phyloP scores from a whole-genome alignment of 1,284 basidiomycete species.

The Ceratobasidium sp. region DNA sequence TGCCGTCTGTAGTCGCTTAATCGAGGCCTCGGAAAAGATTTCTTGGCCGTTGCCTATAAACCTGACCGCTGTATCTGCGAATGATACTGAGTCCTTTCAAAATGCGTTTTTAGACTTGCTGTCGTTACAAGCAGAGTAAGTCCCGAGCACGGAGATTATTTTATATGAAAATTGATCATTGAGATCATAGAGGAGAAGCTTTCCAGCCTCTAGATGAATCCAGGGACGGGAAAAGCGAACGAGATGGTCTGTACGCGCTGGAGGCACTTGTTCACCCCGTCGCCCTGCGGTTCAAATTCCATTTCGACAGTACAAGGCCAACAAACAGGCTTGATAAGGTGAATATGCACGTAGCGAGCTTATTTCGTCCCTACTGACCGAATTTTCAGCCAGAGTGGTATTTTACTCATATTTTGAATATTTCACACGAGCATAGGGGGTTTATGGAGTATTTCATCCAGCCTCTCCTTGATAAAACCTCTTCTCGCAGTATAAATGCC shows the following conservation, averaged over 20 bases:
- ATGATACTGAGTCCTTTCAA: conserved; percentile 74
- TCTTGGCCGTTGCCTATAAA: conserved; percentile 75
- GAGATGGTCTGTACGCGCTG: conserved; percentile 77
- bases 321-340: conserved; percentile 97
- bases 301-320: conserved; percentile 87
- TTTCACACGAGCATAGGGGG: conserved; percentile 78
- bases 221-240: conserved; percentile 47
- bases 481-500: conserved; percentile 73
- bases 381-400: conserved; percentile 91
- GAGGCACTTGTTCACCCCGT: conserved; percentile 88
- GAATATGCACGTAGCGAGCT: conserved; percentile 35
- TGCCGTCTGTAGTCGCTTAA: conserved; percentile 62
- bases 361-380: conserved; percentile 8
- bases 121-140: conserved; percentile 80
- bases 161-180: not conserved
- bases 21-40: conserved; percentile 72
- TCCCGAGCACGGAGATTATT: conserved; percentile 42
- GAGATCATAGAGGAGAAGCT: conserved; percentile 1
- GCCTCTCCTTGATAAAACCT: conserved; percentile 69
- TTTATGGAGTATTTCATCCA: conserved; percentile 85
- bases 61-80: conserved; percentile 62
- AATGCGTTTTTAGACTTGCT: conserved; percentile 77
- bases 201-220: not conserved
- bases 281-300: conserved; percentile 90
- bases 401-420: conserved; percentile 88